phyloP scores from a whole-genome alignment of 2,329 filamentous ascomycete species.

The Verticillium zaregamsianum region DNA sequence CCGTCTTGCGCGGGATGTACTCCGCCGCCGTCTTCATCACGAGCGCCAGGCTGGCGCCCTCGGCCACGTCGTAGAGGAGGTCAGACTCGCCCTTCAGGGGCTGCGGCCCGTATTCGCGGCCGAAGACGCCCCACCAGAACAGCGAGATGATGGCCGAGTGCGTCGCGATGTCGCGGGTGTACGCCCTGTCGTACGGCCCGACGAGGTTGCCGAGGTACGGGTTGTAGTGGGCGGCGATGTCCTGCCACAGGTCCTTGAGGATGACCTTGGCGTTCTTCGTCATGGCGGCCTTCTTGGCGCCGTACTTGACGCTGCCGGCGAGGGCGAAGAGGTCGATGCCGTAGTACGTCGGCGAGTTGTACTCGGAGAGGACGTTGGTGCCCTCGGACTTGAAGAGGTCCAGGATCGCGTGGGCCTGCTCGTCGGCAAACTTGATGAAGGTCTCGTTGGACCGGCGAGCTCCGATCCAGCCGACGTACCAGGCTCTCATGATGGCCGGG shows the following conservation, averaged over 20 bases:
- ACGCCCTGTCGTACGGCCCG: constrained; percentile 31
- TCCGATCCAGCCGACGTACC: constrained; percentile 36
- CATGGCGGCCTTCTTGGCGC: constrained; percentile 21
- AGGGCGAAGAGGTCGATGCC: constrained; percentile 36
- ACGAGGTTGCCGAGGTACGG: constrained; percentile 28
- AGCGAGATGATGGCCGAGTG: constrained; percentile 35
- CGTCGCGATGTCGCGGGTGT: constrained; percentile 32
- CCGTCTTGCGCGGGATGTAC: constrained; percentile 22
- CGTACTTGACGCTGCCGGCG: constrained; percentile 31
- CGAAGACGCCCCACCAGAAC: constrained; percentile 38
- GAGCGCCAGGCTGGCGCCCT: constrained; percentile 34
- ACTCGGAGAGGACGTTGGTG: constrained; percentile 29
- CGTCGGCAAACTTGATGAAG: constrained; percentile 30
- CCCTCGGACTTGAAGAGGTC: constrained; percentile 25
- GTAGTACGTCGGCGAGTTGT: constrained; percentile 36
- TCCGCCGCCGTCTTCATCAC: constrained; percentile 26
- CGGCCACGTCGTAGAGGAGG: constrained; percentile 34
- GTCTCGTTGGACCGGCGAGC: constrained; percentile 29
- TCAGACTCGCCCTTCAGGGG: constrained; percentile 32
- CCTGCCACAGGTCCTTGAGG: constrained; percentile 26
- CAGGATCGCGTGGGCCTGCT: constrained; percentile 23
- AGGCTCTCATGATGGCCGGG: constrained; percentile 34
- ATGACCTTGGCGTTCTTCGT: constrained; percentile 23
- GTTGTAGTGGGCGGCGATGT: constrained; percentile 30
- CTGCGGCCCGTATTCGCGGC: constrained; percentile 30